Conservation (phyloP, 148 eudicot genomes). For the Arctostaphylos glauca region DNA sequence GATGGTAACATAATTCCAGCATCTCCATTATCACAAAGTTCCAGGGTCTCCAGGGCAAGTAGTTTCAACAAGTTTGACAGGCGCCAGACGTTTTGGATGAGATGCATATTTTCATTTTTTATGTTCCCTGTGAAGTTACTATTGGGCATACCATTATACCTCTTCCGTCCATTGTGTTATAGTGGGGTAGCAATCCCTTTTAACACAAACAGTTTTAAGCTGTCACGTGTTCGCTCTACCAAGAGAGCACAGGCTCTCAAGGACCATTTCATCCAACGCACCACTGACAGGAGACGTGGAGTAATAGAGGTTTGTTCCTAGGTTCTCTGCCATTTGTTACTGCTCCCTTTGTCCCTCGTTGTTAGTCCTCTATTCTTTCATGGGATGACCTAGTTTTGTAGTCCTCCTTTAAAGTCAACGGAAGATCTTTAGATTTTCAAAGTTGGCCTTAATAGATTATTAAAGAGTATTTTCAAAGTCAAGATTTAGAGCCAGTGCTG, state of each 20-base stretch:
- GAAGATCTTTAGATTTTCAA: not conserved
- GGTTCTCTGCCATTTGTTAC: not conserved
- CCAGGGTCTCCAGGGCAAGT: conserved; percentile 55
- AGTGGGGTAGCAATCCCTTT: conserved; percentile 32
- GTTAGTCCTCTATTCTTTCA: not conserved
- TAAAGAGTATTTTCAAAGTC: not conserved
- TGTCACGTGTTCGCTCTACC: conserved; percentile 32
- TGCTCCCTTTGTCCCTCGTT: not conserved
- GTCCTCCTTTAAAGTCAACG: not conserved
- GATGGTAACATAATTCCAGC: conserved; percentile 51
- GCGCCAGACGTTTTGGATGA: conserved; percentile 44
- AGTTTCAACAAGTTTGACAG: conserved; percentile 51
- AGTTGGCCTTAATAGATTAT: not conserved
- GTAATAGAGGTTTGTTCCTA: conserved; percentile 72
- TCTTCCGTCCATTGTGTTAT: conserved; percentile 36
- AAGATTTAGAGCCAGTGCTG: not conserved
- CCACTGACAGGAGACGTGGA: conserved; percentile 95
- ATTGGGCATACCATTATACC: conserved; percentile 53
- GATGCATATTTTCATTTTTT: conserved; percentile 54
- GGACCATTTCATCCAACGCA: conserved; percentile 71
- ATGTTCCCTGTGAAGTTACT: conserved; percentile 60
- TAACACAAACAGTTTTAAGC: conserved; percentile 19
- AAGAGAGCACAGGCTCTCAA: conserved; percentile 49
- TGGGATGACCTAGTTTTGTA: not conserved
- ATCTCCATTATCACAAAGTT: conserved; percentile 73